Percentiles rank a stretch among this genome's conserved stretches.
phyloP scores from a whole-genome alignment of 768 basidiomycete genomes.

The Auriscalpium orientale region DNA sequence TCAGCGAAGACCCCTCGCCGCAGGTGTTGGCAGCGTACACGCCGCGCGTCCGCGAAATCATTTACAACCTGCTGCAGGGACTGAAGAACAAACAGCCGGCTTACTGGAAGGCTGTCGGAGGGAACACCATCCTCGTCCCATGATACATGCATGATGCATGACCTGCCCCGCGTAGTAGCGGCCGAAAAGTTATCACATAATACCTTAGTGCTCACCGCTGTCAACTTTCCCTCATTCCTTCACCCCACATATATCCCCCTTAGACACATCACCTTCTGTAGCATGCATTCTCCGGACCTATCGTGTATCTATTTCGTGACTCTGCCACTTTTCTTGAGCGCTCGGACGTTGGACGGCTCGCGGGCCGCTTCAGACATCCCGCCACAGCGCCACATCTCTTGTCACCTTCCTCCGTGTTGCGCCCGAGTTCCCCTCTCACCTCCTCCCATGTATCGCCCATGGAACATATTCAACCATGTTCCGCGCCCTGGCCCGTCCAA shows the following conservation, averaged over 20 bases:
- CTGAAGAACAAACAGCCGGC: slow-evolving; percentile 34
- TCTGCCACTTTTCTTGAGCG: too few relatives aligned
- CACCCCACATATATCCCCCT: not conserved
- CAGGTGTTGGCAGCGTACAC: slow-evolving; percentile 28
- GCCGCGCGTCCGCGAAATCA: slow-evolving; percentile 29
- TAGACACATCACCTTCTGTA: too few relatives aligned
- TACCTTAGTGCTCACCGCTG: not conserved
- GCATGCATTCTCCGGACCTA: not conserved
- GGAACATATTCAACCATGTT: not conserved
- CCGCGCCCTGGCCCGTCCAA: slow-evolving; percentile 1
- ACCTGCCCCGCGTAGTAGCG: not conserved
- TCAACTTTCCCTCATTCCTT: not conserved
- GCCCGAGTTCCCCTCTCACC: too few relatives aligned
- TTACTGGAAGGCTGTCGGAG: slow-evolving; percentile 24
- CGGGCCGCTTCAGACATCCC: not conserved
- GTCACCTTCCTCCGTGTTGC: not conserved
- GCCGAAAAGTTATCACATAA: not conserved
- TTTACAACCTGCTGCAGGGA: slow-evolving; percentile 33
- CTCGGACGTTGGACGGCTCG: not conserved
- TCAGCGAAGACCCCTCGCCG: slow-evolving; percentile 34
- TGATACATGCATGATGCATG: not conserved
- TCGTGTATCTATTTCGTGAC: not conserved
- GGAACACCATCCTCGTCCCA: not conserved
- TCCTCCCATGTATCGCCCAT: not conserved
- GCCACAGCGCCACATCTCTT: not conserved